These are phyloP conservation scores for Xylaria sp. DNA, from an alignment of 2,329 filamentous ascomycete species.

Conservation along the genomic window DNA sequence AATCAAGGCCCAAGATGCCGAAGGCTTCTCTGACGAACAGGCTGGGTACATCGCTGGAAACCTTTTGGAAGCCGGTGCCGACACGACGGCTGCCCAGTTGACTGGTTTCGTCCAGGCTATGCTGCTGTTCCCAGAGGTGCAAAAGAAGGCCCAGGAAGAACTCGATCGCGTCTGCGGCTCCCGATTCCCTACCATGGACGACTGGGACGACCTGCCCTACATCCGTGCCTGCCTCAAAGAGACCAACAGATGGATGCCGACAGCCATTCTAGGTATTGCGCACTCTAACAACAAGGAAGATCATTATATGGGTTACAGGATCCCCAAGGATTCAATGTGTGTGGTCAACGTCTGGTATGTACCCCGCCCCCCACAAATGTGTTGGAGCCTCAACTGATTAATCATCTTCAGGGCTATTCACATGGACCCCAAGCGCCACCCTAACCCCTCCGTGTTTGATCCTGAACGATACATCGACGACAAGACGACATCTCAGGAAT, in stretches of 20 bases:
- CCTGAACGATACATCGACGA: constrained; percentile 44
- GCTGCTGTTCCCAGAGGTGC: constrained; percentile 47
- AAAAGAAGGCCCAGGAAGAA: constrained; percentile 34
- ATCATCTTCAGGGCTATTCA: constrained; percentile 48
- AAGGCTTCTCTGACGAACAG: constrained; percentile 43
- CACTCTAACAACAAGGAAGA: constrained; percentile 47
- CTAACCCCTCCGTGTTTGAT: constrained; percentile 50
- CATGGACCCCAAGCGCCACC: constrained; percentile 50
- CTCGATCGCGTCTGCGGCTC: constrained; percentile 52
- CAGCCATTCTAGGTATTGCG: constrained; percentile 45
- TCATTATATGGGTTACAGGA: constrained; percentile 46
- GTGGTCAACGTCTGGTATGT: constrained; percentile 50
- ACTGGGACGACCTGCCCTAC: constrained; percentile 53
- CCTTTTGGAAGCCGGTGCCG: constrained; percentile 43
- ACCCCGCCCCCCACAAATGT: not conserved
- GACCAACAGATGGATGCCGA: constrained; percentile 53
- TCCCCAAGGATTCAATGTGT: constrained; percentile 51
- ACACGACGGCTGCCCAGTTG: constrained; percentile 50
- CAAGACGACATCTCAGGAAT: constrained; percentile 39
- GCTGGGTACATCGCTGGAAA: constrained; percentile 43
- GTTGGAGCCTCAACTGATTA: constrained; percentile 25
- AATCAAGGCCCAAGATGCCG: constrained; percentile 39
- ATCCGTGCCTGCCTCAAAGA: constrained; percentile 55
- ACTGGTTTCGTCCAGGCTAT: constrained; percentile 52
- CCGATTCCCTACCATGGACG: constrained; percentile 49